Evolutionary conservation across 345 rosid species (phyloP), one percentile per base, ranked within the genome.

Genomic region (Citropsis articulata): DNA sequence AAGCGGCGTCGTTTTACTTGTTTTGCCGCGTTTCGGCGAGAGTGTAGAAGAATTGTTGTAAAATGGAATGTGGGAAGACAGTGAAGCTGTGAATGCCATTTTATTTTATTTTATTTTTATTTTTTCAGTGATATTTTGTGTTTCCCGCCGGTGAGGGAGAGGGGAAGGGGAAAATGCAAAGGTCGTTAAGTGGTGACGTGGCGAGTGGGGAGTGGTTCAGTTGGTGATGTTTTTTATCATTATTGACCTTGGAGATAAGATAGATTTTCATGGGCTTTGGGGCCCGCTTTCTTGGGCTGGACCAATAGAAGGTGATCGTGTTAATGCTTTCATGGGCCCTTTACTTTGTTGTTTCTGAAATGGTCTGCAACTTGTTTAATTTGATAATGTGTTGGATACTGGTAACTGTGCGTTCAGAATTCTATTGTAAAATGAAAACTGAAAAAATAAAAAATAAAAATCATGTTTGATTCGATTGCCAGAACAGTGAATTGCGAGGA

Each of bases 21-120:
- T 40, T 64, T 53, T 81, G 45, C 80, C 64, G 61, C 79, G 69
- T 57, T 76, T 86, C n/a, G 80, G 85, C 62, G 87, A 75, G 82
- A 86, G 75, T n/a, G 55, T 75, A 1, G 69, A n/a, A 72, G 40
- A 74, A 31, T 80, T 19, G 62, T 55, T 2, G 18, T 45, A 80
- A 40, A 83, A 82, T 48, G 83, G 76, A 28, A 88, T 76, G 48
- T 86, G 84, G 55, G 90, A 72, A 66, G 90, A 83, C 18, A 90
- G 78, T 55, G 93, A 86, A 73, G 94, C 85, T 75, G 92, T 76
- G 78, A 71, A 86, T 68, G 94, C 90, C 98, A 94, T 94, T 40
- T 40, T 40, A 9, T 9, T 9, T 40, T 25, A 38, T 9, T 28
- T 9, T 48, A n/a, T n/a, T n/a, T n/a, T n/a, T n/a, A n/a, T n/a